Conservation (phyloP, 139 green algal genomes). For the Chloropicon primus region DNA sequence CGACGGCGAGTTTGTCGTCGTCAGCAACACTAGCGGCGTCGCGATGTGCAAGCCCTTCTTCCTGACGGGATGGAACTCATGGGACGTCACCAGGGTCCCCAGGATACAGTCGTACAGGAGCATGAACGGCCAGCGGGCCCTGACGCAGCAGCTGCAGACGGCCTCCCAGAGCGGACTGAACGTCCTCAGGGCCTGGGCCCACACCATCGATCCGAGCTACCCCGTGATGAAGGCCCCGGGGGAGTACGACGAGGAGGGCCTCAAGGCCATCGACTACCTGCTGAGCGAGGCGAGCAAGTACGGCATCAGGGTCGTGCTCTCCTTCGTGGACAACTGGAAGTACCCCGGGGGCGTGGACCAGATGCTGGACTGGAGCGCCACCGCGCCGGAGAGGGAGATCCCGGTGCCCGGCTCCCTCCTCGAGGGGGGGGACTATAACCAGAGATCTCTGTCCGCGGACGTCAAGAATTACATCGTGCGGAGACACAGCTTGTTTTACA, state of each 20-base stretch:
- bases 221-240: conserved; percentile 32
- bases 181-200: conserved; percentile 44
- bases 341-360: conserved; percentile 30
- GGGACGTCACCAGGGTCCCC: conserved; percentile 23
- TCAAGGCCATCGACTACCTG: conserved; percentile 54
- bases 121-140: conserved; percentile 9
- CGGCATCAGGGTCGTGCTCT: conserved; percentile 42
- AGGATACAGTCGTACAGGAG: neutral
- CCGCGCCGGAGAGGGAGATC: conserved; percentile 6
- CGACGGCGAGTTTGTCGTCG: conserved; percentile 22
- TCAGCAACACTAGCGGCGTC: neutral
- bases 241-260: conserved; percentile 39
- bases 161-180: conserved; percentile 36
- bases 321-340: conserved; percentile 60
- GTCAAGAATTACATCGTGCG: neutral
- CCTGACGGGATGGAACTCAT: conserved; percentile 28
- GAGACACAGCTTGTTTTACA: conserved; percentile 9
- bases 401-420: neutral
- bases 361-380: conserved; percentile 51
- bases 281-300: conserved; percentile 31
- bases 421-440: neutral
- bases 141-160: conserved; percentile 21
- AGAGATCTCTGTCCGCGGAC: neutral
- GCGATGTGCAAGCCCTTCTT: conserved; percentile 20
- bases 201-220: conserved; percentile 34